A percentile compares a stretch with the other conserved stretches of the same genome.
phyloP scores from a whole-genome alignment of 257 asterid genomes.

The Anisodus tanguticus region DNA sequence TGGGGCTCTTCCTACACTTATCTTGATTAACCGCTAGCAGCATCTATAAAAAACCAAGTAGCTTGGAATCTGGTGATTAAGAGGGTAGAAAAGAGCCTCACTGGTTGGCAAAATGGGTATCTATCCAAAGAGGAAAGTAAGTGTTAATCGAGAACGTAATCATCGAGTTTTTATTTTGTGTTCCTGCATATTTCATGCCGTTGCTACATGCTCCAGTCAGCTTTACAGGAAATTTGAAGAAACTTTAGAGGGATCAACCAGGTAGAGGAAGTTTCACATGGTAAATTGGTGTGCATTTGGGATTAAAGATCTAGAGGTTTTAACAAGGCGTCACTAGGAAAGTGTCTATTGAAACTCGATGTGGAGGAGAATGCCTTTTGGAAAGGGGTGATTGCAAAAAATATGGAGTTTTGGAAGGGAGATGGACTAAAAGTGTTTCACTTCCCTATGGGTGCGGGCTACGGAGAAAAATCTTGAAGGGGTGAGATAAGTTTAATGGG shows the following conservation, averaged over 20 bases:
- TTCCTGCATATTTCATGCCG: background rate
- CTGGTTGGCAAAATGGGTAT: background rate
- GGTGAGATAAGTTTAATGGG: background rate
- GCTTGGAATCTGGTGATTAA: background rate
- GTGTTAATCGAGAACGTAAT: background rate
- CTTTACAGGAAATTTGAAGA: background rate
- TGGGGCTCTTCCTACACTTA: background rate
- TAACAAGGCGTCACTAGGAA: background rate
- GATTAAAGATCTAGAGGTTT: background rate
- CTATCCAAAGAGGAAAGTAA: background rate
- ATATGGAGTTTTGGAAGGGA: background rate
- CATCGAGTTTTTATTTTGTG: background rate
- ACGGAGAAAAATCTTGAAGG: background rate
- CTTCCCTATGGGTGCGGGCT: background rate
- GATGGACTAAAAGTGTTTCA: background rate
- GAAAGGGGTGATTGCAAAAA: background rate
- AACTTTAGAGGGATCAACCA: background rate
- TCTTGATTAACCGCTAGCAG: background rate
- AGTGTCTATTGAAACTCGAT: background rate
- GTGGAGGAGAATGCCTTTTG: background rate
- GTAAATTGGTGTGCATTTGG: background rate
- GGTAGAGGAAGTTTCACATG: background rate
- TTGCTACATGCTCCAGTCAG: background rate
- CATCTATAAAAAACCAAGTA: slow-evolving; percentile 1
- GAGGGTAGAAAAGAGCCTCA: background rate